These are phyloP conservation scores for Omphalea diandra DNA, from an alignment of 441 rosid genomes.

Conservation along the genomic window DNA sequence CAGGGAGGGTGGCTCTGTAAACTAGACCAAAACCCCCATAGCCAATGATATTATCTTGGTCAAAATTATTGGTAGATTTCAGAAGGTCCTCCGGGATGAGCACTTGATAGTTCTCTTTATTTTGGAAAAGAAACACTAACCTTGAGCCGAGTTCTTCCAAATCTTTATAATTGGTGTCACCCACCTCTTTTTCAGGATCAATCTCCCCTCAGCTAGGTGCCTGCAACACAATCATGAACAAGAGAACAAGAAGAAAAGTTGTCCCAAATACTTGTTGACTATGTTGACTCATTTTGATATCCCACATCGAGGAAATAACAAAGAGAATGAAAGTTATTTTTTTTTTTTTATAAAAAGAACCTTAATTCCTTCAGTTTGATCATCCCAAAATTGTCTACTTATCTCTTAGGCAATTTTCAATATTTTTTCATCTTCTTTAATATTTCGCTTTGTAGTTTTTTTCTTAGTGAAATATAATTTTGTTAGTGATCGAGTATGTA, in stretches of 20 bases:
- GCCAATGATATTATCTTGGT: conserved; percentile 85
- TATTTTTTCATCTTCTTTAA: too few species aligned
- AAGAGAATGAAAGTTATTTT: too few species aligned
- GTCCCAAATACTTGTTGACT: too few species aligned
- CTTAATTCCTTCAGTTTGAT: too few species aligned
- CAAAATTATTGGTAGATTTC: conserved; percentile 71
- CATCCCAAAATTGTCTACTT: too few species aligned
- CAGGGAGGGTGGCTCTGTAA: conserved; percentile 74
- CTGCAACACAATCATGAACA: conserved; percentile 47
- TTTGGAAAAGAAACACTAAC: conserved; percentile 58
- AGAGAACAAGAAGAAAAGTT: conserved; percentile 42
- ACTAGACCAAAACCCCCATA: conserved; percentile 95
- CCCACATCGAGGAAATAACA: too few species aligned
- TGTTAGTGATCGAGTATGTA: too few species aligned
- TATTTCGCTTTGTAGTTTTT: too few species aligned
- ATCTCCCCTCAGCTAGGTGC: conserved; percentile 54
- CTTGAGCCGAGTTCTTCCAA: conserved; percentile 51
- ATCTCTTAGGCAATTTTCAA: too few species aligned
- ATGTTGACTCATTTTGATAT: too few species aligned
- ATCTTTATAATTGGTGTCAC: conserved; percentile 38
- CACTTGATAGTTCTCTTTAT: conserved; percentile 43
- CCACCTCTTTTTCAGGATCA: conserved; percentile 65
- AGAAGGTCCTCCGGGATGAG: conserved; percentile 63
- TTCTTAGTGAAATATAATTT: too few species aligned
- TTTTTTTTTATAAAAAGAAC: too few species aligned